Conservation (phyloP, 2,329 filamentous ascomycete species). For the Curvularia verruculosa region DNA sequence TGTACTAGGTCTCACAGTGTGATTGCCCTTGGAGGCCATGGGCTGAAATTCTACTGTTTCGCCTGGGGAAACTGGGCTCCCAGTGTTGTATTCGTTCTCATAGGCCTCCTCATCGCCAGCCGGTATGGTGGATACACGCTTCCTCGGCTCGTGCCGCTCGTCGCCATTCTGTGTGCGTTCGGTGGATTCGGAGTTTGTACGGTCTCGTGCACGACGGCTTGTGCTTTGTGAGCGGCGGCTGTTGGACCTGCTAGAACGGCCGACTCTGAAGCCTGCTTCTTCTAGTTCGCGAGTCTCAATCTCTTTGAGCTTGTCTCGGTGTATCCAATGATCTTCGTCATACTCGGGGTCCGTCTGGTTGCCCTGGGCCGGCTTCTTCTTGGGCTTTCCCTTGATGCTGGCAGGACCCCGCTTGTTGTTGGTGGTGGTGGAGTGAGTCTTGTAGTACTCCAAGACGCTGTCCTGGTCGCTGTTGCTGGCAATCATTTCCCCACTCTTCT, state of each 20-base stretch:
- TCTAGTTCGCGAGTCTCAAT: slow-evolving; percentile 83
- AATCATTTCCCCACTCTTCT: slow-evolving; percentile 51
- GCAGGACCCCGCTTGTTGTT: slow-evolving; percentile 25
- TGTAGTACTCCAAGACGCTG: slow-evolving; percentile 55
- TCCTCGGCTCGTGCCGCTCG: slow-evolving; percentile 37
- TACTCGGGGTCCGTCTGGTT: slow-evolving; percentile 31
- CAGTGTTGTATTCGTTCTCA: slow-evolving; percentile 47
- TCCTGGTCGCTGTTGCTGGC: slow-evolving; percentile 54
- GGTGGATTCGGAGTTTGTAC: slow-evolving; percentile 42
- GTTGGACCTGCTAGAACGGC: slow-evolving; percentile 50
- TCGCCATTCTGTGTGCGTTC: slow-evolving; percentile 34
- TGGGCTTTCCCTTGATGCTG: slow-evolving; percentile 28
- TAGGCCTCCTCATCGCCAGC: slow-evolving; percentile 53
- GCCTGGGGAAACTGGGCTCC: slow-evolving; percentile 78
- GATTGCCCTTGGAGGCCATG: slow-evolving; percentile 55
- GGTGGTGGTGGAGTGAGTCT: slow-evolving; percentile 27
- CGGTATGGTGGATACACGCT: slow-evolving; percentile 48
- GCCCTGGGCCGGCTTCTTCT: slow-evolving; percentile 37
- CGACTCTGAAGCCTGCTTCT: slow-evolving; percentile 72
- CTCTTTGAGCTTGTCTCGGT: slow-evolving; percentile 79
- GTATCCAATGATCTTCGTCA: slow-evolving; percentile 80
- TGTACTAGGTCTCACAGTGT: slow-evolving; percentile 59
- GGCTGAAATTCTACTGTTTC: slow-evolving; percentile 68
- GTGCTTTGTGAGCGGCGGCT: slow-evolving; percentile 46
- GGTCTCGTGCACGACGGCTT: slow-evolving; percentile 33